Conservation (phyloP, 169 alveolate species). For the Plasmodium gaboni region DNA sequence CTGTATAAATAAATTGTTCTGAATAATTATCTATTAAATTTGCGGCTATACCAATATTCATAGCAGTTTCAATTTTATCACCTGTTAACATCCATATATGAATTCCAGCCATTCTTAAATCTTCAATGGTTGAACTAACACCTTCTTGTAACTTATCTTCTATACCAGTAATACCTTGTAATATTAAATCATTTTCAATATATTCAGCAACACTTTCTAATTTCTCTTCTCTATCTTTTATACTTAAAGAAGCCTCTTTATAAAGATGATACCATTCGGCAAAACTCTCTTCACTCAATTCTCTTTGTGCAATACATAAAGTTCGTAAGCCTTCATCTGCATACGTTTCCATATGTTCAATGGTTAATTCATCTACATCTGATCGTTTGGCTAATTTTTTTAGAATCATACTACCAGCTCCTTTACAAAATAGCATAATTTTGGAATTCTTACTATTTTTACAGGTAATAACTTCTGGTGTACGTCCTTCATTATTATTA, state of each 20-base stretch:
- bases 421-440: conserved; percentile 91
- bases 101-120: conserved; percentile 95
- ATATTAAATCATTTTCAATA: conserved; percentile 92
- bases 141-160: conserved; percentile 97
- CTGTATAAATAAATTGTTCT: conserved; percentile 74
- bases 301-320: conserved; percentile 93
- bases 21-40: conserved; percentile 81
- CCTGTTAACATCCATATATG: conserved; percentile 99
- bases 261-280: conserved; percentile 83
- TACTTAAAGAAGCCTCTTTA: conserved; percentile 78
- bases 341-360: conserved; percentile 84
- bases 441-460: conserved; percentile 61
- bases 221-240: conserved; percentile 85
- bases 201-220: conserved; percentile 87
- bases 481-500: background rate
- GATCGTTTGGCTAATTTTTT: conserved; percentile 79
- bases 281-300: conserved; percentile 86
- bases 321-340: conserved; percentile 92
- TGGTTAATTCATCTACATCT: conserved; percentile 80
- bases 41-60: conserved; percentile 93
- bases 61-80: conserved; percentile 97
- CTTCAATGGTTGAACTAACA: conserved; percentile 96
- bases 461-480: conserved; percentile 7
- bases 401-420: conserved; percentile 95
- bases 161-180: conserved; percentile 97